Conservation (phyloP, 768 basidiomycete genomes). For the Termitomyces sp. region DNA sequence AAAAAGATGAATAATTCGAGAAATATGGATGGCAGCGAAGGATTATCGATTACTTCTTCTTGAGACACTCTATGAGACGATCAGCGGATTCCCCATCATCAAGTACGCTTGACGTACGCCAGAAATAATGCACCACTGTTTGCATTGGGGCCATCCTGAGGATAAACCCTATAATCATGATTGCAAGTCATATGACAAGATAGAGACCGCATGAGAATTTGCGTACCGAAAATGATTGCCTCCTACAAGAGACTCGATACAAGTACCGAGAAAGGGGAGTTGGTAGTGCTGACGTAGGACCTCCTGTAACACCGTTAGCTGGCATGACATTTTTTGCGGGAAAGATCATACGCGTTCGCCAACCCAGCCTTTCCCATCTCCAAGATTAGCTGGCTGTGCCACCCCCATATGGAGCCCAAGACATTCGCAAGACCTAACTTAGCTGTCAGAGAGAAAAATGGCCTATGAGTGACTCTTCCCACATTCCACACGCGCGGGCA, state of each 20-base stretch:
- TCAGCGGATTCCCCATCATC: background rate
- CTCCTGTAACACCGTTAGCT: slow-evolving; percentile 36
- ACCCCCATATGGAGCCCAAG: slow-evolving; percentile 56
- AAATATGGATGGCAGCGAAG: background rate
- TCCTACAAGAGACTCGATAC: slow-evolving; percentile 61
- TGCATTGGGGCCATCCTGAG: slow-evolving; percentile 17
- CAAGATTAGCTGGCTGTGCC: slow-evolving; percentile 58
- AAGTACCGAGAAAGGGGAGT: slow-evolving; percentile 63
- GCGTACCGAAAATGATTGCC: slow-evolving; percentile 62
- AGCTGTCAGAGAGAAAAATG: background rate
- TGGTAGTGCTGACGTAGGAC: slow-evolving; percentile 66
- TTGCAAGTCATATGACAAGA: background rate
- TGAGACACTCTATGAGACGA: slow-evolving; percentile 1
- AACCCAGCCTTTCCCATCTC: slow-evolving; percentile 61
- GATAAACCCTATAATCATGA: slow-evolving; percentile 9
- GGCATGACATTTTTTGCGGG: background rate
- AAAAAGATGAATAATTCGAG: background rate
- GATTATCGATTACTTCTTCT: slow-evolving; percentile 6
- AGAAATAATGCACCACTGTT: slow-evolving; percentile 18
- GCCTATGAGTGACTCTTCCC: slow-evolving; percentile 12
- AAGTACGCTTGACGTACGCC: slow-evolving; percentile 8
- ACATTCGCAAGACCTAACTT: slow-evolving; percentile 47
- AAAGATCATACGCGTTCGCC: slow-evolving; percentile 20
- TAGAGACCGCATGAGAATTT: background rate
- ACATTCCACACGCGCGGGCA: slow-evolving; percentile 53